Percentiles rank a stretch among this genome's conserved stretches.
phyloP scores from a whole-genome alignment of 176 grass and related monocot species.

The Tillandsia leiboldiana region DNA sequence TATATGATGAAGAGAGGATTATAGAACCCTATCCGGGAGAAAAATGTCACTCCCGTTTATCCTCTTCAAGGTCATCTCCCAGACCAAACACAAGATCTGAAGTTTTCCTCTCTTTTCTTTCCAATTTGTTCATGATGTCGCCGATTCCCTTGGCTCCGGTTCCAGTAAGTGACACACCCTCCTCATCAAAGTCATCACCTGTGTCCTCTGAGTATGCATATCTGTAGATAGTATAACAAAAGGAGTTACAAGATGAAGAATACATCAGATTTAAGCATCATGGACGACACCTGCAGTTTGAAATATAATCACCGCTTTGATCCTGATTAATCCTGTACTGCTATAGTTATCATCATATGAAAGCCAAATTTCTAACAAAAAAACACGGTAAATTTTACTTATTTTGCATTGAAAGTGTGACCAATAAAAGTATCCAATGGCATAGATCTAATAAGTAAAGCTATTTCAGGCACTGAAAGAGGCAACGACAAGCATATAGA shows the following conservation, averaged over 20 bases:
- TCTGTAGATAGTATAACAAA: constrained; percentile 34
- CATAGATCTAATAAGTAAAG: no score
- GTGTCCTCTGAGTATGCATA: constrained; percentile 87
- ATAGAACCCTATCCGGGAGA: constrained; percentile 14
- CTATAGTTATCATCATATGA: not conserved
- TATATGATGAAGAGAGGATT: constrained; percentile 36
- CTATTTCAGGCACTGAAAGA: not conserved
- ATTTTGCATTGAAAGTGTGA: no score
- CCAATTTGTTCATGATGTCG: constrained; percentile 75
- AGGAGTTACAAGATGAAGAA: not conserved
- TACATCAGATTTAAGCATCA: not conserved
- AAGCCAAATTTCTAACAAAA: not conserved
- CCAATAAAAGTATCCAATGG: no score
- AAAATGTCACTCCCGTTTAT: constrained; percentile 71
- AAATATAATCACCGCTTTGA: no score
- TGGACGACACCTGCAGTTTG: not conserved
- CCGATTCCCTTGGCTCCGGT: constrained; percentile 71
- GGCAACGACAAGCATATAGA: no score
- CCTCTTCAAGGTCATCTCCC: constrained; percentile 44
- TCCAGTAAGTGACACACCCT: constrained; percentile 71
- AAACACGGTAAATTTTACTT: not conserved
- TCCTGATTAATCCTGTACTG: not conserved
- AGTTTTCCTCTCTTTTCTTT: constrained; percentile 40
- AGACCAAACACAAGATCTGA: constrained; percentile 48
- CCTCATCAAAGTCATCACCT: constrained; percentile 77